A percentile compares a stretch with the other conserved stretches of the same genome.
These are phyloP conservation scores for Hypocrella siamensis DNA, from an alignment of 2,329 filamentous ascomycete genomes.

Conservation along the genomic window DNA sequence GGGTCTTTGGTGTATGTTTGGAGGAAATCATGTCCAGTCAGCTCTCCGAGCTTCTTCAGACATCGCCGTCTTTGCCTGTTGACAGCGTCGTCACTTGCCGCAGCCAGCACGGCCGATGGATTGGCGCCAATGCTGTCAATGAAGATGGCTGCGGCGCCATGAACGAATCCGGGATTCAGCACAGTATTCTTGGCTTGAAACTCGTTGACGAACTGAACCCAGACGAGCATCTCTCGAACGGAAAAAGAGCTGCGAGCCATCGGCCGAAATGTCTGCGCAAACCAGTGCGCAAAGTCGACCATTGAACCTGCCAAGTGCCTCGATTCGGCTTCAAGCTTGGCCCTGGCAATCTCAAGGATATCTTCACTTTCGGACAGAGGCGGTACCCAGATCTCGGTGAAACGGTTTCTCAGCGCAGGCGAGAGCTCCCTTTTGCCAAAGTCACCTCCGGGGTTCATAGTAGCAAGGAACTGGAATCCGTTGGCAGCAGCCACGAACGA, in stretches of 20 bases:
- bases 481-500: conserved; percentile 60
- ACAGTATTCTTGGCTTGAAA: conserved; percentile 30
- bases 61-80: conserved; percentile 57
- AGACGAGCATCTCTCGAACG: conserved; percentile 80
- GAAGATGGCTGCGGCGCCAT: conserved; percentile 90
- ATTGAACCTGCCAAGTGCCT: conserved; percentile 50
- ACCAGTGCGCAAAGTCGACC: conserved; percentile 85
- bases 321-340: conserved; percentile 48
- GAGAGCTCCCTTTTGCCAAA: conserved; percentile 97
- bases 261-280: conserved; percentile 66
- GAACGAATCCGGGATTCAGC: conserved; percentile 43
- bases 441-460: conserved; percentile 98
- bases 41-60: conserved; percentile 50
- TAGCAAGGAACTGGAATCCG: conserved; percentile 91
- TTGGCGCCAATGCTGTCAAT: conserved; percentile 93
- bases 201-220: conserved; percentile 83
- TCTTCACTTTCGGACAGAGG: conserved; percentile 73
- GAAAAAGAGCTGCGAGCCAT: conserved; percentile 66
- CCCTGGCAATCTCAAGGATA: conserved; percentile 68
- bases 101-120: conserved; percentile 71
- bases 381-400: conserved; percentile 98
- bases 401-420: conserved; percentile 84
- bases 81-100: conserved; percentile 53
- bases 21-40: conserved; percentile 48
- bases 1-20: conserved; percentile 50